A percentile compares a stretch with the other conserved stretches of the same genome.
phyloP scores from a whole-genome alignment of 2,329 filamentous ascomycete species.

The Clonostachys chloroleuca region DNA sequence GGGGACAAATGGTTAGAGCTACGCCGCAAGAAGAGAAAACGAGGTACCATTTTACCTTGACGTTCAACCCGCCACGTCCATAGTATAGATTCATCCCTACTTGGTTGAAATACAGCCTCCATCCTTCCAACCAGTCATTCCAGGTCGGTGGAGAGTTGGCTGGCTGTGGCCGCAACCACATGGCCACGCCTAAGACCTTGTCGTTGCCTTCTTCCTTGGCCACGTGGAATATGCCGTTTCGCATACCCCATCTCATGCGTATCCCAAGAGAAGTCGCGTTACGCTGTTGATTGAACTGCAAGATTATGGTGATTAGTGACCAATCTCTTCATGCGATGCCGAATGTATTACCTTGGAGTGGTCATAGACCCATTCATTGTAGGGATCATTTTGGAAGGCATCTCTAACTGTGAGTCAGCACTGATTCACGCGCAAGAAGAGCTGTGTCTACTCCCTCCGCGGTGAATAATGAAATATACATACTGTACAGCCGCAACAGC shows the following conservation, averaged over 20 bases:
- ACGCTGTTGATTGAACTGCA: constrained; percentile 51
- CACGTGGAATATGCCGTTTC: constrained; percentile 65
- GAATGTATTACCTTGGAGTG: constrained; percentile 34
- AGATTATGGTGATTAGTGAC: too few species aligned
- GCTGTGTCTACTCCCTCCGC: too few species aligned
- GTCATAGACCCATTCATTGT: constrained; percentile 63
- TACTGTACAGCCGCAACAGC: constrained; percentile 60
- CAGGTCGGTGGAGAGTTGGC: constrained; percentile 46
- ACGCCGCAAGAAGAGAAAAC: neutral
- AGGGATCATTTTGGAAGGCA: constrained; percentile 63
- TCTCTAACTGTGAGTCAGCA: constrained; percentile 17
- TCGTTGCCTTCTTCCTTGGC: constrained; percentile 53
- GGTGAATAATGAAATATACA: neutral
- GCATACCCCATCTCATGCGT: constrained; percentile 67
- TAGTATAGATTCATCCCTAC: constrained; percentile 63
- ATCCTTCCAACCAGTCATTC: constrained; percentile 58
- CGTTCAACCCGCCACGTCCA: constrained; percentile 64
- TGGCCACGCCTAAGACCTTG: constrained; percentile 64
- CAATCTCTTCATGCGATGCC: too few species aligned
- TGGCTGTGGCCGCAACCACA: constrained; percentile 62
- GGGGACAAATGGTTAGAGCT: neutral
- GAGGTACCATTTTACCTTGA: constrained; percentile 34
- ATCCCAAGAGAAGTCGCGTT: constrained; percentile 61
- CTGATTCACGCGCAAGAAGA: too few species aligned
- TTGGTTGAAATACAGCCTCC: constrained; percentile 63